Conservation (phyloP, 2,329 filamentous ascomycete genomes). For the Monosporascus sp. region DNA sequence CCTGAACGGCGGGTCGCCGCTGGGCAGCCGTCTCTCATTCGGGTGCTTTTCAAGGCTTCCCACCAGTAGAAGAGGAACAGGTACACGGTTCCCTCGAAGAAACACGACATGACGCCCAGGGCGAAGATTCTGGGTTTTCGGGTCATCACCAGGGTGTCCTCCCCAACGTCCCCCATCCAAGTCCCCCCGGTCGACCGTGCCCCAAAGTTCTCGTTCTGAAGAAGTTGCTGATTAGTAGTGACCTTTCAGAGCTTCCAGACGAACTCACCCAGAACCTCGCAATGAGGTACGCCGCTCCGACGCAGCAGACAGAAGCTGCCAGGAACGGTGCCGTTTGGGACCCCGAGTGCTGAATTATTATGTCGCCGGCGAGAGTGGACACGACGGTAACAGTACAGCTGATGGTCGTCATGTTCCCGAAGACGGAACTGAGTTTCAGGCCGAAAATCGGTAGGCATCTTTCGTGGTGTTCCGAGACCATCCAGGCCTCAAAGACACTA, state of each 20-base stretch:
- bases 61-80: slow-evolving; percentile 62
- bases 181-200: no score
- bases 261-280: neutral
- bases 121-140: slow-evolving; percentile 32
- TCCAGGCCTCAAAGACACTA: slow-evolving; percentile 56
- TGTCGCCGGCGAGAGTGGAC: slow-evolving; percentile 48
- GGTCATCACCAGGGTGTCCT: slow-evolving; percentile 2
- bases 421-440: slow-evolving; percentile 35
- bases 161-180: neutral
- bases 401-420: slow-evolving; percentile 46
- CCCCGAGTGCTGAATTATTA: slow-evolving; percentile 41
- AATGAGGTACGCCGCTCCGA: no score
- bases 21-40: slow-evolving; percentile 12
- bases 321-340: slow-evolving; percentile 51
- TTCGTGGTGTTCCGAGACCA: slow-evolving; percentile 51
- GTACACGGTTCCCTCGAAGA: slow-evolving; percentile 59
- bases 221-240: slow-evolving; percentile 2
- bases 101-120: slow-evolving; percentile 47
- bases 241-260: neutral
- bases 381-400: slow-evolving; percentile 53
- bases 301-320: neutral
- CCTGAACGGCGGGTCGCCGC: slow-evolving; percentile 25
- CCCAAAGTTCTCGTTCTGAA: slow-evolving; percentile 23
- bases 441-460: slow-evolving; percentile 37
- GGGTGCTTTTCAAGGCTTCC: slow-evolving; percentile 44